Evolutionary conservation across 2,329 filamentous ascomycete genomes (phyloP).

Genomic region (Lecanosticta acicola): DNA sequence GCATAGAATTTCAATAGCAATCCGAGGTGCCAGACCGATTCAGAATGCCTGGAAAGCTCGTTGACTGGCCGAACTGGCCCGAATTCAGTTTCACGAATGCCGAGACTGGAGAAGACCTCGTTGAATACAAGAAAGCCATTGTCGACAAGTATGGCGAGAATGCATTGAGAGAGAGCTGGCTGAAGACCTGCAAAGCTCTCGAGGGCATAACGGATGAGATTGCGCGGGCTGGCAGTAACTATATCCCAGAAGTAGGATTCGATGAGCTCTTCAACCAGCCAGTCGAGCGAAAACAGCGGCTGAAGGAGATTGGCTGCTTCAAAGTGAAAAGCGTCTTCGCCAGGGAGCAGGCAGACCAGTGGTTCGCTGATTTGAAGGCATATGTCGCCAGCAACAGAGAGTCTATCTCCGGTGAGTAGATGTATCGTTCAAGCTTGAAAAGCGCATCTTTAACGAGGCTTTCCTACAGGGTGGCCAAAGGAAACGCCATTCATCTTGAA

Average conservation of each 20-base stretch:
- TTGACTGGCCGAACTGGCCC: conserved; percentile 8
- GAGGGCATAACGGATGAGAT: conserved; percentile 5
- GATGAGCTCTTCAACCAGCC: conserved; percentile 5
- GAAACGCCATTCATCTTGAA: conserved; percentile 12
- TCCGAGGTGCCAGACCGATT: neutral
- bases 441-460: neutral
- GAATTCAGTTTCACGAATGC: conserved; percentile 5
- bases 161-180: conserved; percentile 6
- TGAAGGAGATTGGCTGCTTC: conserved; percentile 12
- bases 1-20: neutral
- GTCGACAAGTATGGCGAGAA: conserved; percentile 8
- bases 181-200: conserved; percentile 6
- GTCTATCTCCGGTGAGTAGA: conserved; percentile 6
- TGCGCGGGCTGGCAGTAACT: conserved; percentile 2
- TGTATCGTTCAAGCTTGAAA: neutral
- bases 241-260: conserved; percentile 6
- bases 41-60: conserved; percentile 4
- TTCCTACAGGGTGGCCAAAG: conserved; percentile 4
- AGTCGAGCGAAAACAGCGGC: neutral
- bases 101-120: conserved; percentile 7
- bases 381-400: conserved; percentile 6
- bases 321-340: conserved; percentile 9
- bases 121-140: conserved; percentile 6
- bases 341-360: conserved; percentile 5
- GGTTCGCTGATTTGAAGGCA: conserved; percentile 7